Conservation (phyloP, 345 rosid genomes). For the Populus euphratica region DNA sequence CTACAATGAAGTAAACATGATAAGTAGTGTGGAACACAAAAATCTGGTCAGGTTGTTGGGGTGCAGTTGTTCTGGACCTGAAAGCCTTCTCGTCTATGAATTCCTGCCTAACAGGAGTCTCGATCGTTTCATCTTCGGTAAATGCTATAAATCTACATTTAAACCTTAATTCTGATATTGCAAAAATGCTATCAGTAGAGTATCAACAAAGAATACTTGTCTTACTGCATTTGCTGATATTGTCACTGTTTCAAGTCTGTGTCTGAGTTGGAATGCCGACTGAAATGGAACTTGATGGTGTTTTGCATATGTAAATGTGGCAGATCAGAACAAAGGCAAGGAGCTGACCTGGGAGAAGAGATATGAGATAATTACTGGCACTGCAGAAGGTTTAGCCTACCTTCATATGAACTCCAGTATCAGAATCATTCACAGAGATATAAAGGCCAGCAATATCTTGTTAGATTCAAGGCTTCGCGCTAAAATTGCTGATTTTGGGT, state of each 20-base stretch:
- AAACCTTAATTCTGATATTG: conserved; percentile 1
- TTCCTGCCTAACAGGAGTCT: conserved; percentile 79
- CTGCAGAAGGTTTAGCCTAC: conserved; percentile 80
- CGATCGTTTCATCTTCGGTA: conserved; percentile 78
- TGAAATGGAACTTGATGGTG: neutral
- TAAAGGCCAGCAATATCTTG: conserved; percentile 87
- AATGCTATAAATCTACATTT: neutral
- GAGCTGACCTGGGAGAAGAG: conserved; percentile 71
- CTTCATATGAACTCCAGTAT: conserved; percentile 66
- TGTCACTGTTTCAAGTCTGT: neutral
- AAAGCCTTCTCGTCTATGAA: conserved; percentile 91
- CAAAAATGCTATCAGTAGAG: neutral
- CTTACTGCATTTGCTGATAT: too few relatives aligned
- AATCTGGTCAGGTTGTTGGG: conserved; percentile 88
- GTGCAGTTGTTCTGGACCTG: conserved; percentile 90
- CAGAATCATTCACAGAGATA: conserved; percentile 84
- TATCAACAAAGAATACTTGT: neutral
- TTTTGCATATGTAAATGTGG: conserved; percentile 7
- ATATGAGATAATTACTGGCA: conserved; percentile 57
- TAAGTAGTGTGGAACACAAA: conserved; percentile 81
- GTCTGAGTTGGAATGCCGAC: too few relatives aligned
- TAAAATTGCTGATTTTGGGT: conserved; percentile 89
- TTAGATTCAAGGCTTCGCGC: conserved; percentile 76
- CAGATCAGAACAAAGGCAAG: conserved; percentile 66
- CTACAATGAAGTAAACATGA: conserved; percentile 89